These are phyloP conservation scores for Terana coerulea DNA, from an alignment of 768 basidiomycete species.

Conservation along the genomic window DNA sequence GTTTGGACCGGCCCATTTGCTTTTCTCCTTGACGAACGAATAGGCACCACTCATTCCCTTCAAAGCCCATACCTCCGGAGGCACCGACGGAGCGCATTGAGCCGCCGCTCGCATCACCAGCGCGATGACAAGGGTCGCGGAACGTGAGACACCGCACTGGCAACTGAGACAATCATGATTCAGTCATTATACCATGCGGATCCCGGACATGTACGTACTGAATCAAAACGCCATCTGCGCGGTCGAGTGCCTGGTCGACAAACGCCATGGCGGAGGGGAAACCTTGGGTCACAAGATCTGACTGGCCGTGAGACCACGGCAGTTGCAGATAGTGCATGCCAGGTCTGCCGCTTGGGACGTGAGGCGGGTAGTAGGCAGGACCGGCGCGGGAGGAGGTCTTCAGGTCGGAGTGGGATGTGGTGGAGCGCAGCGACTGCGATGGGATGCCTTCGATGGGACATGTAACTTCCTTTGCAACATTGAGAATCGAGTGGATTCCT, in stretches of 20 bases:
- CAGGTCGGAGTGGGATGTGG: slow-evolving; percentile 69
- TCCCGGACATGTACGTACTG: slow-evolving; percentile 54
- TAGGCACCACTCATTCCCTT: slow-evolving; percentile 91
- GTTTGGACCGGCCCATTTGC: slow-evolving; percentile 85
- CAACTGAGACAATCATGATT: slow-evolving; percentile 46
- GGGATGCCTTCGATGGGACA: slow-evolving; percentile 57
- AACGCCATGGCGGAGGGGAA: slow-evolving; percentile 81
- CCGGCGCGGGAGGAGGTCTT: slow-evolving; percentile 29
- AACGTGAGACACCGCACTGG: slow-evolving; percentile 91
- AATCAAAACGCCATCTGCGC: slow-evolving; percentile 77
- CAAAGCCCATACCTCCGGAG: slow-evolving; percentile 72
- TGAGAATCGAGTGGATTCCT: slow-evolving; percentile 78
- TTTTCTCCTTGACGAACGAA: slow-evolving; percentile 85
- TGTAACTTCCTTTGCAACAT: slow-evolving; percentile 89
- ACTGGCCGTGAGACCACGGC: slow-evolving; percentile 92
- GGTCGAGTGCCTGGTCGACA: slow-evolving; percentile 69
- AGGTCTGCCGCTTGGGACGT: slow-evolving; percentile 66
- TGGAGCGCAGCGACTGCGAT: slow-evolving; percentile 51
- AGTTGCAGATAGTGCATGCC: slow-evolving; percentile 86
- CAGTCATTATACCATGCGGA: not conserved
- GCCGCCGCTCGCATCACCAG: slow-evolving; percentile 93
- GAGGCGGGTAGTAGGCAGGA: slow-evolving; percentile 62
- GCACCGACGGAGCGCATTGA: slow-evolving; percentile 57
- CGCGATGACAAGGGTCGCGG: slow-evolving; percentile 86
- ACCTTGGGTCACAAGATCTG: slow-evolving; percentile 76